Base-by-base conservation (phyloP, 2,329 filamentous ascomycete genomes). In the Hypocreales sp. region DNA sequence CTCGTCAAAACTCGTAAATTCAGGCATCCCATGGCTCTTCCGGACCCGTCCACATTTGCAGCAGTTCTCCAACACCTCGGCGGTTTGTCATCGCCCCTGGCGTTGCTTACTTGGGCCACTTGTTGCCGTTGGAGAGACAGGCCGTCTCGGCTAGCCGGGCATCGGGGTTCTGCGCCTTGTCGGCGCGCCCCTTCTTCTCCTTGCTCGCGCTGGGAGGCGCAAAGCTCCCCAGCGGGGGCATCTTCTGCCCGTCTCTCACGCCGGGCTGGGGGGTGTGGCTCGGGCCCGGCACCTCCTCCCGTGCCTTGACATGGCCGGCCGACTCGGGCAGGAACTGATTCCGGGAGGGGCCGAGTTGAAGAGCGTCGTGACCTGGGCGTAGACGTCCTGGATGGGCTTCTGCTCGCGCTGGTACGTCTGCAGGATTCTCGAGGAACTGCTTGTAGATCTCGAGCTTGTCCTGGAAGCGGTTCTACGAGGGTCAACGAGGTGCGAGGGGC, bases 401-500 rank as follows among this genome's bases (percentile, higher is more conserved):
- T 90, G 92, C 51, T 98, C 90, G 31, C 90, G 73, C 53, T 98
- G 90, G 44, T 98, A 98, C 3, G 90, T 98, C 54, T 98, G 90
- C 24, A 98, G 61, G 26, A 98, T 98, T 50, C n/a, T 98, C 90
- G 17, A 98, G 67, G 47, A 98, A 98, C 47, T 98, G 87, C 53
- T 98, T 98, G 61, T 98, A 98, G 35, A 98, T 95, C 50, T 98
- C 90, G 6, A 92, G 90, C 38, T 92, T 86, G 44, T 86, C 78
- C 42, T 92, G 79, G 55, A 95, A 98, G 24, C 90, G 87, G 48
- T 95, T 98, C 83, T 93, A 45, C 30, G 17, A 34, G 32, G 25
- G 12, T 11, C n/a, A n/a, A n/a, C n/a, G n/a, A n/a, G n/a, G n/a
- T n/a, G n/a, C n/a, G n/a, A n/a, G n/a, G n/a, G n/a, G n/a, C n/a